Conservation (phyloP, 2,329 filamentous ascomycete species). For the Talaromyces sp. region DNA sequence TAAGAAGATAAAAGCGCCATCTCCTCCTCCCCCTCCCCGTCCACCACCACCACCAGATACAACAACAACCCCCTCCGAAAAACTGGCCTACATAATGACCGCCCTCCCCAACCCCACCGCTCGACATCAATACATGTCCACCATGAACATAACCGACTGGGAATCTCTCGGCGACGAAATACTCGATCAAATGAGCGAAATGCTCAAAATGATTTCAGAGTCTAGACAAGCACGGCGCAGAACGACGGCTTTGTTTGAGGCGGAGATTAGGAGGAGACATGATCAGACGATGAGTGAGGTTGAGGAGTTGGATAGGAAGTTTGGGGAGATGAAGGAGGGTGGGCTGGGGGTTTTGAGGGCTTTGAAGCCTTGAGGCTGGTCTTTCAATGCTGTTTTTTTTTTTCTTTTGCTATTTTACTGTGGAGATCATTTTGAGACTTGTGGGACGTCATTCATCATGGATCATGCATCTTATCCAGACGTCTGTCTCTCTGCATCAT, state of each 20-base stretch:
- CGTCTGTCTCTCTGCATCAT: background rate
- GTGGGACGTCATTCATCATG: background rate
- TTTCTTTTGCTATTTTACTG: background rate
- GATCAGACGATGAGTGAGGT: constrained; percentile 47
- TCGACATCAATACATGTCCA: constrained; percentile 48
- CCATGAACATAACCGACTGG: constrained; percentile 52
- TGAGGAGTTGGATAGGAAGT: constrained; percentile 44
- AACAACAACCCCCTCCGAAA: constrained; percentile 27
- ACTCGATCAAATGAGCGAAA: constrained; percentile 49
- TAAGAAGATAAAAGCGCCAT: background rate
- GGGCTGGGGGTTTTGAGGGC: constrained; percentile 50
- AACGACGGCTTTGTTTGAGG: constrained; percentile 50
- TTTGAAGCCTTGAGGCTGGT: constrained; percentile 3
- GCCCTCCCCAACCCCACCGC: constrained; percentile 29
- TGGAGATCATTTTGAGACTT: background rate
- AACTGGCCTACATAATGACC: constrained; percentile 33
- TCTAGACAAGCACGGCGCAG: constrained; percentile 51
- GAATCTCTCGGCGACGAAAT: constrained; percentile 60
- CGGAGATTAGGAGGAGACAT: constrained; percentile 51
- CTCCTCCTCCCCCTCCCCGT: constrained; percentile 6
- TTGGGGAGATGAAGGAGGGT: constrained; percentile 51
- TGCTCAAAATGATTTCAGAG: constrained; percentile 49
- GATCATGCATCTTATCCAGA: background rate
- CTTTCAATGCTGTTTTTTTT: too few species aligned
- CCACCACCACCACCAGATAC: constrained; percentile 20